A percentile compares a stretch with the other conserved stretches of the same genome.
Conservation (phyloP, 352 stramenopile genomes). For the Pythium aristosporum region DNA sequence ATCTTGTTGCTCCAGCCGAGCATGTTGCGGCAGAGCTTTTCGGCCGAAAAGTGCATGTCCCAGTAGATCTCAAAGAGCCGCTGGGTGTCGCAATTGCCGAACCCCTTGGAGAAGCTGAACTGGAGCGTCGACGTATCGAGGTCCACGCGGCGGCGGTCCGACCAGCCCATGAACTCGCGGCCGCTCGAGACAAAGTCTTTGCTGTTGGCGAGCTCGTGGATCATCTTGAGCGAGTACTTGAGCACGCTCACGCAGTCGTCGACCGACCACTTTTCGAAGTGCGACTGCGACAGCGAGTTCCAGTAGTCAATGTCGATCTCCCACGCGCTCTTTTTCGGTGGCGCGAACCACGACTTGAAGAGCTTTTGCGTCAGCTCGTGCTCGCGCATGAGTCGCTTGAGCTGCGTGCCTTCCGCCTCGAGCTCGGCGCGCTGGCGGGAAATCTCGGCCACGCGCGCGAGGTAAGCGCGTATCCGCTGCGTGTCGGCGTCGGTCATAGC, state of each 20-base stretch:
- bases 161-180: slow-evolving; percentile 32
- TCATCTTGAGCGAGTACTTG: slow-evolving; percentile 27
- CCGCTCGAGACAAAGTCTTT: slow-evolving; percentile 30
- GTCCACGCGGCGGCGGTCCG: slow-evolving; percentile 23
- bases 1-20: slow-evolving; percentile 31
- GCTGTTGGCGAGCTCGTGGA: slow-evolving; percentile 25
- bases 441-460: slow-evolving; percentile 16
- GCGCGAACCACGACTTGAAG: slow-evolving; percentile 26
- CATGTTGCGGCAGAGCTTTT: slow-evolving; percentile 30
- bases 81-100: slow-evolving; percentile 28
- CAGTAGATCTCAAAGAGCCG: slow-evolving; percentile 30
- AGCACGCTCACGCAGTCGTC: slow-evolving; percentile 26
- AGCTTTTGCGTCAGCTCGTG: slow-evolving; percentile 29
- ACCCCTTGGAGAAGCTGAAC: slow-evolving; percentile 31
- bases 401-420: slow-evolving; percentile 19
- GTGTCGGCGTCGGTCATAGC: slow-evolving; percentile 12
- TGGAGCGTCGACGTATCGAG: slow-evolving; percentile 28
- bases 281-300: slow-evolving; percentile 22
- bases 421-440: slow-evolving; percentile 14
- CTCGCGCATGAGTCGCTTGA: slow-evolving; percentile 24
- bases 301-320: slow-evolving; percentile 28
- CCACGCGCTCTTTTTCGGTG: slow-evolving; percentile 26
- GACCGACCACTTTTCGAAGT: slow-evolving; percentile 25
- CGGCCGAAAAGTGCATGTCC: slow-evolving; percentile 33
- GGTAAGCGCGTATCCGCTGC: slow-evolving; percentile 19